Evolutionary conservation across 2,329 filamentous ascomycete species (phyloP).

Genomic region (Xylariaceae sp.): DNA sequence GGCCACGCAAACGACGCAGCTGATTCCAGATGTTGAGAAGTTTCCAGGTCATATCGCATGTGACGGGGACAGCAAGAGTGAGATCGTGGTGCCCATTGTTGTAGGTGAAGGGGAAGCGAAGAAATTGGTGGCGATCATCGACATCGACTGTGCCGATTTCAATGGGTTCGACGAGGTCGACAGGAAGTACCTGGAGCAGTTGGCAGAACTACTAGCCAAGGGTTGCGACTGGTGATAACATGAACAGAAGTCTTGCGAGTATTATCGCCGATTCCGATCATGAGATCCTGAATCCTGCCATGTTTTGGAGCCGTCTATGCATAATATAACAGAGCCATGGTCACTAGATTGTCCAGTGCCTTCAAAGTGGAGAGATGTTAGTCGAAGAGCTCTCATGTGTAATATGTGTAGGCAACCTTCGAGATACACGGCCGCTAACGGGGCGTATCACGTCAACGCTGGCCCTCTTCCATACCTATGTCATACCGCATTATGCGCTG

Average conservation of each 20-base stretch:
- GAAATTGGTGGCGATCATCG: conserved; percentile 73
- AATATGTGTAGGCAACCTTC: not conserved
- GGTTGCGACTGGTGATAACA: conserved; percentile 65
- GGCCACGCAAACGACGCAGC: conserved; percentile 60
- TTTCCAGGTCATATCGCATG: conserved; percentile 85
- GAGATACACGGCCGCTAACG: not conserved
- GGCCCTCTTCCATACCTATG: too few relatives aligned
- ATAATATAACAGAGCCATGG: too few relatives aligned
- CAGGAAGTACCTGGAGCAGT: conserved; percentile 63
- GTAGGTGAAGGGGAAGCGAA: conserved; percentile 34
- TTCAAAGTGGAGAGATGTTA: too few relatives aligned
- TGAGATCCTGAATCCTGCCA: not conserved
- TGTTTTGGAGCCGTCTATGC: too few relatives aligned
- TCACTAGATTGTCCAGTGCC: too few relatives aligned
- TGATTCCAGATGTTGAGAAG: conserved; percentile 69
- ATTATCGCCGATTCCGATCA: not conserved
- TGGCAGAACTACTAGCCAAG: conserved; percentile 61
- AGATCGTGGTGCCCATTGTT: conserved; percentile 79
- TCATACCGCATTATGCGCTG: not conserved
- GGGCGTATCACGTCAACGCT: not conserved
- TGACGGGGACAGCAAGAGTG: conserved; percentile 74
- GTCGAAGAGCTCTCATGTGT: too few relatives aligned
- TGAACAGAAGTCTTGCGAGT: not conserved
- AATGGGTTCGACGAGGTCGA: conserved; percentile 73
- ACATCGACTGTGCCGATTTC: conserved; percentile 72